Evolutionary conservation across 1,139 yeast genomes (phyloP), one percentile per base, ranked within the genome.

Genomic region (Hemisphaericaspora lyxosophila): DNA sequence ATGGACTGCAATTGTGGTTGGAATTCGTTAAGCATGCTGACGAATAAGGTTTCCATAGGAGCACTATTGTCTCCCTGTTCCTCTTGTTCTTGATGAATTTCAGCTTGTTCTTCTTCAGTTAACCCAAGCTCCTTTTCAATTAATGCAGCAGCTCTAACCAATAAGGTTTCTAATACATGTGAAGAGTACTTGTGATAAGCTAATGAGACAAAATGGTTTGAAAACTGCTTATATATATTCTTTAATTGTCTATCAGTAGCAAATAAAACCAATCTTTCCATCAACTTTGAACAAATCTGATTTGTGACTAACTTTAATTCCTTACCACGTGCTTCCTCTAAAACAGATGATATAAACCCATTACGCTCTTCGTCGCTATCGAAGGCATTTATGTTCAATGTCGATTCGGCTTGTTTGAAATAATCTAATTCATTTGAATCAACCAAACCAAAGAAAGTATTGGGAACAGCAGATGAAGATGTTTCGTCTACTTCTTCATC

Each of bases 261-360:
- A 25, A 72, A 67, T 34, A 86, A 62, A n/a, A 90, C 76, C 45
- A 92, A 66, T 55, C 97, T 73, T 63, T 92, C 99, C 71, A 92
- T 75, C 43, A 92, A 73, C 57, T 92, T 92, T 14, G 97, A 90
- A 56, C 97, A 89, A 41, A 90, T 87, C 55, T 90, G 97, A 56
- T 92, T 90, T 4, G 97, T 90, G 7, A 87, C 96, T 35, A 92
- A 72, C 60, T 92, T 92, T 50, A 94, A 69, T 61, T 92, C 98
- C 51, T 90, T 89, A 5, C 97, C 97, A 40, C 75, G 73, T 22
- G 90, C 78, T 66, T 92, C 99, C 49, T 85, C 95, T 47, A 86
- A 72, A 4, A 88, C 90, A 49, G 90, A 83, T 8, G 73, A 60
- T 20, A 88, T 80, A 55, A 90, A 89, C 2, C 85, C 83, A 4